These are phyloP conservation scores for Thermomucor indicae-seudaticae DNA, from an alignment of 371 early-diverging fungal genomes.

Conservation along the genomic window DNA sequence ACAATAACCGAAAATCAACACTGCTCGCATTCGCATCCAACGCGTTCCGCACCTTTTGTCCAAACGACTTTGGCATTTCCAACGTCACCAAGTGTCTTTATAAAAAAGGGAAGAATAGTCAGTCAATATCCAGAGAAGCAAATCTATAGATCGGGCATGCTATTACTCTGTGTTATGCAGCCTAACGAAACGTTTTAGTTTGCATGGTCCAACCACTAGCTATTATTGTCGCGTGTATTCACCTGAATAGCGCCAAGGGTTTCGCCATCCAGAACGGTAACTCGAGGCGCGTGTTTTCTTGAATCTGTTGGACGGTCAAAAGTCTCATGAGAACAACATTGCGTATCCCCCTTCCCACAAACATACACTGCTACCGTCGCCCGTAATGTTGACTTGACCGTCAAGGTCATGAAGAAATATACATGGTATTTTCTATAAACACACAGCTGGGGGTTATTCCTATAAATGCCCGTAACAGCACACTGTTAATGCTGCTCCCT, in stretches of 20 bases:
- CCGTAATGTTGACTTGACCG: conserved; percentile 28
- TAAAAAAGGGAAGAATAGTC: no score
- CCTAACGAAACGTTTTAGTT: neutral
- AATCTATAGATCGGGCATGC: no score
- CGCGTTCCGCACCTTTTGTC: conserved; percentile 36
- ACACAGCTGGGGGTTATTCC: no score
- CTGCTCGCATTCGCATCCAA: conserved; percentile 32
- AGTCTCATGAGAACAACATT: no score
- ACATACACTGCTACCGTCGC: conserved; percentile 30
- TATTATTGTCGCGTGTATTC: neutral
- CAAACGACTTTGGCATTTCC: conserved; percentile 36
- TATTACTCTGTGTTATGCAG: conserved; percentile 12
- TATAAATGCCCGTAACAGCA: neutral
- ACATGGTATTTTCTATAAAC: conserved; percentile 41
- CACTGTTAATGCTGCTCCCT: neutral
- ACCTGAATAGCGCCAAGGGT: conserved; percentile 36
- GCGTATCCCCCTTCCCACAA: neutral
- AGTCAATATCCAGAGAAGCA: no score
- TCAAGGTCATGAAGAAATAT: conserved; percentile 27
- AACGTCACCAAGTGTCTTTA: conserved; percentile 23
- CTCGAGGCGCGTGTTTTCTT: conserved; percentile 25
- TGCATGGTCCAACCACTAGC: neutral
- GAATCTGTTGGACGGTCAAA: no score
- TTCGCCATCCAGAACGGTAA: conserved; percentile 46
- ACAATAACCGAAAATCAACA: conserved; percentile 32